phyloP scores from a whole-genome alignment of 257 asterid genomes.

The Cruciata laevipes region DNA sequence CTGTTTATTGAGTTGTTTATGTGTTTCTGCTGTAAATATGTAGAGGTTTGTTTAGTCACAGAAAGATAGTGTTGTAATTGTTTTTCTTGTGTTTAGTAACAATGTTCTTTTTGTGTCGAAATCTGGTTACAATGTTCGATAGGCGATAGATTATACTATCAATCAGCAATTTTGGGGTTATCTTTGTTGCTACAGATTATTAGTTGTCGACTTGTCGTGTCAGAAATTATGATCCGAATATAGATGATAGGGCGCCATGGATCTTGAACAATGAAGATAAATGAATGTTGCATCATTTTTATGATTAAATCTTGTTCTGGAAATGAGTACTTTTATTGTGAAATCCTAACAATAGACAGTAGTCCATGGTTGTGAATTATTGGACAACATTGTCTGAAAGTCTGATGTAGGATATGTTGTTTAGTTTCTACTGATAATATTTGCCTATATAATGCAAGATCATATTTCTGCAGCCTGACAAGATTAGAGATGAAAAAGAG shows the following conservation, averaged over 20 bases:
- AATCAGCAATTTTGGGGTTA: too few relatives aligned
- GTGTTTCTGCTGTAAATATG: background rate
- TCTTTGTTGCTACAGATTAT: too few relatives aligned
- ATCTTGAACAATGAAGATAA: too few relatives aligned
- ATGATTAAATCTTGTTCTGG: too few relatives aligned
- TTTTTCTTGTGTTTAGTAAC: background rate
- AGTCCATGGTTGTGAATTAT: background rate
- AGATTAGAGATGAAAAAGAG: slow-evolving; percentile 17
- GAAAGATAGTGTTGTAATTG: background rate
- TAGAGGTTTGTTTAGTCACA: background rate
- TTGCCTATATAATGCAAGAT: background rate
- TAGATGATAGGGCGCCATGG: too few relatives aligned
- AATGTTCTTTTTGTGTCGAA: background rate
- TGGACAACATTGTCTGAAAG: background rate
- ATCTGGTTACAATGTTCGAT: background rate
- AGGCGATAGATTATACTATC: too few relatives aligned
- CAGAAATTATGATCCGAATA: too few relatives aligned
- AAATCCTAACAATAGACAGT: background rate
- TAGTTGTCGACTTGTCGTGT: too few relatives aligned
- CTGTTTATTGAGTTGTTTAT: background rate
- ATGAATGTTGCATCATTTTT: too few relatives aligned
- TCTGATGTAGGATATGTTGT: background rate
- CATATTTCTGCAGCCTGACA: background rate
- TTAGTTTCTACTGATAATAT: background rate
- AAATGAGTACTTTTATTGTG: too few relatives aligned